These are phyloP conservation scores for Diversispora eburnea DNA, from an alignment of 192 early-diverging fungal species.

Conservation along the genomic window DNA sequence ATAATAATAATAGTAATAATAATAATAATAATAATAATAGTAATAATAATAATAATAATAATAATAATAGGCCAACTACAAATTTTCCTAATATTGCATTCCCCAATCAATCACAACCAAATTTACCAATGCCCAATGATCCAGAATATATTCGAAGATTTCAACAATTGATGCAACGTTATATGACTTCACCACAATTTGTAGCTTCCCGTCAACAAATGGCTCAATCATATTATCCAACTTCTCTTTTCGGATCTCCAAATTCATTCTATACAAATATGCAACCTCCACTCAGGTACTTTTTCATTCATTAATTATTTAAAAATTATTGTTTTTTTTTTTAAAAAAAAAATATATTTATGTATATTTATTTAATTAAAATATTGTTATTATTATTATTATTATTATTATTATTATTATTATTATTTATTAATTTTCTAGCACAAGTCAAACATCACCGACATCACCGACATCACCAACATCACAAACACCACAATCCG, in stretches of 20 bases:
- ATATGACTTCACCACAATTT: constrained; percentile 10
- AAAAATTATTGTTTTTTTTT: background rate
- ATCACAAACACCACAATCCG: constrained; percentile 26
- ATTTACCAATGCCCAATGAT: background rate
- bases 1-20: background rate
- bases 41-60: background rate
- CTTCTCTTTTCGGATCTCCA: constrained; percentile 18
- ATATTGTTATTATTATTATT: background rate
- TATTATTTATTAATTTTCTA: no score
- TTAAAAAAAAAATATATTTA: background rate
- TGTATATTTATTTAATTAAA: background rate
- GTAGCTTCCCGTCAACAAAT: constrained; percentile 11
- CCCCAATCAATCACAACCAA: background rate
- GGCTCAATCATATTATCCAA: constrained; percentile 19
- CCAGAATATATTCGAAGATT: constrained; percentile 15
- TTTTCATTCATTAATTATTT: background rate
- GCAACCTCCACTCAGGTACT: constrained; percentile 2
- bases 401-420: background rate
- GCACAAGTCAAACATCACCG: no score
- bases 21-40: background rate
- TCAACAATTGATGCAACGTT: constrained; percentile 22
- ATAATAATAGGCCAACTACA: no score
- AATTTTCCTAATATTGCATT: no score
- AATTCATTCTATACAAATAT: constrained; percentile 20
- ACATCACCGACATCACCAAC: background rate